Conservation (phyloP, 2,329 filamentous ascomycete genomes). For the Ilyonectria sp. region DNA sequence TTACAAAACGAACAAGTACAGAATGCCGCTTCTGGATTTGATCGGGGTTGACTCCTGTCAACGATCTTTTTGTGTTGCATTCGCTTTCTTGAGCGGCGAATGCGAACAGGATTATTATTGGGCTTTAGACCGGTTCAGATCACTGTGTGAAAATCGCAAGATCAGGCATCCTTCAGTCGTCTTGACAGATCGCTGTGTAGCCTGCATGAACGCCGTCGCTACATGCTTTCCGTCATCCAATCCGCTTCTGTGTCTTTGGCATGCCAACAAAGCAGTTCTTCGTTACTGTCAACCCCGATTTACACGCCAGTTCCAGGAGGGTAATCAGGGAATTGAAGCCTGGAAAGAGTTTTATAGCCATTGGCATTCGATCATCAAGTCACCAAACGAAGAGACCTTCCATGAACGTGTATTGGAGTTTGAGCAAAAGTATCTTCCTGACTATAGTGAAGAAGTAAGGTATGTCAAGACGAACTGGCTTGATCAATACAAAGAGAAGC, state of each 20-base stretch:
- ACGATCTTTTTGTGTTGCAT: not conserved
- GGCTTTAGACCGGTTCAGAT: not conserved
- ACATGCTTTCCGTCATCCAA: conserved; percentile 1
- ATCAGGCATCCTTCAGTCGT: conserved; percentile 10
- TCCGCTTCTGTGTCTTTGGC: conserved; percentile 6
- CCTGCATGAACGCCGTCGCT: conserved; percentile 11
- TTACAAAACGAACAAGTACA: not conserved
- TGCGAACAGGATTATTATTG: not conserved
- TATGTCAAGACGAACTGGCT: not conserved
- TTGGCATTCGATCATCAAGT: not conserved
- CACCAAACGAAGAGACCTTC: not conserved
- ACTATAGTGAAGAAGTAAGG: not conserved
- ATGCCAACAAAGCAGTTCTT: conserved; percentile 8
- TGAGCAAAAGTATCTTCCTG: not conserved
- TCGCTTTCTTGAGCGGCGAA: not conserved
- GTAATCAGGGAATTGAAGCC: conserved; percentile 1
- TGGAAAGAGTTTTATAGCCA: not conserved
- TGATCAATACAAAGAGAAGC: not conserved
- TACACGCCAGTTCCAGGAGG: conserved; percentile 4
- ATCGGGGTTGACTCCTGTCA: not conserved
- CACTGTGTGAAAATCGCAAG: conserved; percentile 1
- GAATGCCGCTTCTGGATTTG: conserved; percentile 1
- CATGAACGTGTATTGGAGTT: not conserved
- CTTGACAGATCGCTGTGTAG: conserved; percentile 5
- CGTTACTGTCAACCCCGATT: conserved; percentile 6